Evolutionary conservation across 176 grass and related monocot genomes (phyloP).

Genomic region (Triticum dicoccoides): DNA sequence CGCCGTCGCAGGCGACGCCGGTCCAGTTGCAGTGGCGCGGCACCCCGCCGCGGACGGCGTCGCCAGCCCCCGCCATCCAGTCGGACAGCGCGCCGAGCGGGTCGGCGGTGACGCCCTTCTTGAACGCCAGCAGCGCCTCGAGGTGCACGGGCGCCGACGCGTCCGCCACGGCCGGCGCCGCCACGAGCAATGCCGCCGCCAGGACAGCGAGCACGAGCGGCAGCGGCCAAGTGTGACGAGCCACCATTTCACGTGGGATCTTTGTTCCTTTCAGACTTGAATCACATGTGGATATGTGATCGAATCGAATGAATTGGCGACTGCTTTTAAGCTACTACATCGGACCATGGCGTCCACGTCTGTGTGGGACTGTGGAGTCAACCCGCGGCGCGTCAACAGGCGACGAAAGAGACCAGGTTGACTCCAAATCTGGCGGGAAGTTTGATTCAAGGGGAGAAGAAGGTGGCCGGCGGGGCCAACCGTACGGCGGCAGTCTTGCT

Average conservation of each 20-base stretch:
- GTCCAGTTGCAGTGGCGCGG: slow-evolving; percentile 67
- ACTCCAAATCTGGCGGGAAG: slow-evolving; percentile 33
- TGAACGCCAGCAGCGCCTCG: slow-evolving; percentile 81
- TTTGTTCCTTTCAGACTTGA: neutral
- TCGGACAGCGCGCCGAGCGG: slow-evolving; percentile 47
- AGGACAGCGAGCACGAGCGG: neutral
- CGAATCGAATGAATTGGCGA: neutral
- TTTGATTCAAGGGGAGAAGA: neutral
- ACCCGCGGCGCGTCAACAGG: slow-evolving; percentile 17
- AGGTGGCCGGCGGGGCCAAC: neutral
- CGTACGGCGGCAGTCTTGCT: neutral
- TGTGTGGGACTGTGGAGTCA: neutral
- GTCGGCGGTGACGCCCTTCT: slow-evolving; percentile 52
- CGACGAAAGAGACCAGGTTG: slow-evolving; percentile 1
- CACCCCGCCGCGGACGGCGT: neutral
- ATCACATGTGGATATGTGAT: neutral
- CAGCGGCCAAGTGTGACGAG: neutral
- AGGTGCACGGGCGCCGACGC: slow-evolving; percentile 28
- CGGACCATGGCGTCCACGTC: neutral
- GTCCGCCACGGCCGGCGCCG: neutral
- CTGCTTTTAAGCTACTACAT: slow-evolving; percentile 8
- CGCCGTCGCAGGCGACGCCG: slow-evolving; percentile 61
- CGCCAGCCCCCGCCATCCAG: slow-evolving; percentile 34
- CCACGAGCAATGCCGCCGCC: neutral
- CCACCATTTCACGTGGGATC: slow-evolving; percentile 1